These are phyloP conservation scores for Chloris gayana DNA, from an alignment of 176 grass and related monocot genomes.

Conservation along the genomic window DNA sequence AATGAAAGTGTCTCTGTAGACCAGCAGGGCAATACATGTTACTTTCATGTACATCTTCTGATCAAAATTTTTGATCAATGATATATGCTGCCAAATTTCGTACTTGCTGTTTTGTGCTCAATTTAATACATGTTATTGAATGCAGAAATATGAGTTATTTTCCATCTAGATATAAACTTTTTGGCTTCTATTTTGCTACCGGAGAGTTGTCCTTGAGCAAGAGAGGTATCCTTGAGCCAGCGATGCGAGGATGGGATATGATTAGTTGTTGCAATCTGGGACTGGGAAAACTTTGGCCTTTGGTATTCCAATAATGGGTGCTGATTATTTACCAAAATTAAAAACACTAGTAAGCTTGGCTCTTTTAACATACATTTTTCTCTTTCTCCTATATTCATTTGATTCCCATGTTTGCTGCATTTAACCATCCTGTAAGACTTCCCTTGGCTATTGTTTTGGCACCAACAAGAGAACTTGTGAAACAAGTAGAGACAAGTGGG, in stretches of 20 bases:
- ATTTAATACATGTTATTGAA: too few relatives aligned
- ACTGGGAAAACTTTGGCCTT: conserved; percentile 98
- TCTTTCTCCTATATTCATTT: not conserved
- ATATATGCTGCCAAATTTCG: not conserved
- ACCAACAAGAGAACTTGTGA: conserved; percentile 89
- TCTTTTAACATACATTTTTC: not conserved
- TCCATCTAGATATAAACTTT: conserved; percentile 3
- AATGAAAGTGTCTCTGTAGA: not conserved
- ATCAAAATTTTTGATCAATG: not conserved
- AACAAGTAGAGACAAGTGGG: conserved; percentile 97
- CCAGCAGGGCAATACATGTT: not conserved
- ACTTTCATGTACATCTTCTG: not conserved
- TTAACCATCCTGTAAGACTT: conserved; percentile 33
- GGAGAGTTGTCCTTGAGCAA: conserved; percentile 97
- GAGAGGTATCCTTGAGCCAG: too few relatives aligned
- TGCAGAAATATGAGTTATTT: not conserved
- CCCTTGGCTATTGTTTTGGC: conserved; percentile 85
- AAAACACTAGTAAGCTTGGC: conserved; percentile 57
- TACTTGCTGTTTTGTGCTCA: too few relatives aligned
- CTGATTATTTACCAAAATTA: conserved; percentile 78
- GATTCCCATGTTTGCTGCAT: too few relatives aligned
- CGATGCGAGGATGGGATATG: conserved; percentile 94
- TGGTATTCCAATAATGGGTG: conserved; percentile 89
- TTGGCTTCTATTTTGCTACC: conserved; percentile 23
- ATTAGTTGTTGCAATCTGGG: conserved; percentile 89